Conservation (phyloP, 148 eudicot genomes). For the Camellia japonica region DNA sequence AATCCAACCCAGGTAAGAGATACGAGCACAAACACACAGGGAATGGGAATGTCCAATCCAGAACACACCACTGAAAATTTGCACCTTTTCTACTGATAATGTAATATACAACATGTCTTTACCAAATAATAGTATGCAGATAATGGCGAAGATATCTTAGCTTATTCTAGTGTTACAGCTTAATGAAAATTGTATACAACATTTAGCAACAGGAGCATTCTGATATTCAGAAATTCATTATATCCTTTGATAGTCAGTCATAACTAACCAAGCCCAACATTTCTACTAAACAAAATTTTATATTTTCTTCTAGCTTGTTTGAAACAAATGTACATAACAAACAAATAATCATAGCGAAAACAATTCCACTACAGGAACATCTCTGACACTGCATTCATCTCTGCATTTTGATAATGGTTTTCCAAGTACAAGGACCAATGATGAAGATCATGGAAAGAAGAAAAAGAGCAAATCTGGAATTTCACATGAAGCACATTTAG, state of each 20-base stretch:
- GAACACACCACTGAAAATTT: background rate
- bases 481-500: too few species aligned
- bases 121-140: background rate
- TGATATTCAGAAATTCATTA: background rate
- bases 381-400: background rate
- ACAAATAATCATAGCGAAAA: background rate
- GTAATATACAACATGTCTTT: background rate
- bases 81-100: too few species aligned
- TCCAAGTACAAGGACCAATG: background rate
- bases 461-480: too few species aligned
- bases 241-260: background rate
- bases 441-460: too few species aligned
- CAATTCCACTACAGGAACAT: background rate
- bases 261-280: background rate
- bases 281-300: background rate
- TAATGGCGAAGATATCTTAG: background rate
- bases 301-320: background rate
- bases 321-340: background rate
- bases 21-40: background rate
- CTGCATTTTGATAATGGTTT: background rate
- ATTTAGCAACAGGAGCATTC: background rate
- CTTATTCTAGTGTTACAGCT: background rate
- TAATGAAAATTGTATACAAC: background rate
- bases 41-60: background rate
- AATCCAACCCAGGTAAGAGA: background rate